Percentiles rank a stretch among this genome's conserved stretches.
Conservation (phyloP, 257 asterid genomes). For the Capsicum pubescens region DNA sequence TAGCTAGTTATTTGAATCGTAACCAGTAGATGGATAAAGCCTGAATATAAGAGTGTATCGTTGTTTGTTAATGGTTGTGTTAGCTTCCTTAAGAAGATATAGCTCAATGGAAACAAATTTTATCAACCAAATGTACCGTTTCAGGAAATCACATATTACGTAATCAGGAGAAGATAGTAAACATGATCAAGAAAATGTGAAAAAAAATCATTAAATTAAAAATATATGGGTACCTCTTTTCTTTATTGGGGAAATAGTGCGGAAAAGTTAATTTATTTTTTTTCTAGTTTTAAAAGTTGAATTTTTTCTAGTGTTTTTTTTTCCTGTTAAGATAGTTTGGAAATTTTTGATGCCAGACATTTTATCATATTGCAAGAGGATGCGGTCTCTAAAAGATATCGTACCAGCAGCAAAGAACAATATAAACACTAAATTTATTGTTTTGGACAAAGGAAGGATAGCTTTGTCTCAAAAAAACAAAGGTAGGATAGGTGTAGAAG, state of each 20-base stretch:
- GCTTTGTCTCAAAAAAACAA: conserved; percentile 37
- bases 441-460: conserved; percentile 65
- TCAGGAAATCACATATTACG: background rate
- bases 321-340: background rate
- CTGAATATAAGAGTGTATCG: background rate
- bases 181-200: background rate
- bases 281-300: background rate
- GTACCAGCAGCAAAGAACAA: conserved; percentile 73
- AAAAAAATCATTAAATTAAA: background rate
- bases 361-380: conserved; percentile 15
- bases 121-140: background rate
- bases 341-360: conserved; percentile 24
- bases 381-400: conserved; percentile 52
- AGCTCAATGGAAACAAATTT: background rate
- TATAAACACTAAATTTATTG: conserved; percentile 55
- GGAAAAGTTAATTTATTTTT: background rate
- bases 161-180: background rate
- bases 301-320: background rate
- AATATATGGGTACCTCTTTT: background rate
- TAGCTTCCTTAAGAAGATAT: background rate
- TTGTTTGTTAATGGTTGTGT: background rate
- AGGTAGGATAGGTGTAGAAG: conserved; percentile 45
- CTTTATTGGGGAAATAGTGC: background rate
- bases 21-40: background rate
- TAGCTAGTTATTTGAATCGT: background rate